These are phyloP conservation scores for Sporothrix luriei DNA, from an alignment of 2,329 filamentous ascomycete species.

Conservation along the genomic window DNA sequence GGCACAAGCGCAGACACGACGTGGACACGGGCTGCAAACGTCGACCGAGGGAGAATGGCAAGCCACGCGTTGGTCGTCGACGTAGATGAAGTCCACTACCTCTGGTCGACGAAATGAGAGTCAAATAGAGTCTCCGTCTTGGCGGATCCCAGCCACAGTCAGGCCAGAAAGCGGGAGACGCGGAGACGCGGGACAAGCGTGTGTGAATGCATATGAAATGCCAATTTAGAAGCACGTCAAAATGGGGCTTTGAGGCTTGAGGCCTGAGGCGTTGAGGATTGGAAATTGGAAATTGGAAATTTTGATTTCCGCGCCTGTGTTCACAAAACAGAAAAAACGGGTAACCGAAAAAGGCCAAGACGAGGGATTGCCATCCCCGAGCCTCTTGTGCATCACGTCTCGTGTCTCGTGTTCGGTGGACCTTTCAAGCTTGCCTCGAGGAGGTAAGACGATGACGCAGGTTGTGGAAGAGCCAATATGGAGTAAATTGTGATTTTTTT, in stretches of 20 bases:
- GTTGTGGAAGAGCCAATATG: conserved; percentile 12
- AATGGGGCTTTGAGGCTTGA: background rate
- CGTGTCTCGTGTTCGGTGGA: conserved; percentile 5
- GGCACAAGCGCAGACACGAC: background rate
- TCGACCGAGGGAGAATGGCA: no score
- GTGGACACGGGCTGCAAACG: no score
- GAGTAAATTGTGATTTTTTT: background rate
- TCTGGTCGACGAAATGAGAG: conserved; percentile 2
- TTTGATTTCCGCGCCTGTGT: background rate
- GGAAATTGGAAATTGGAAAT: no score
- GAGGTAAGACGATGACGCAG: background rate
- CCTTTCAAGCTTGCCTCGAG: background rate
- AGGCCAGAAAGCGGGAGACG: no score
- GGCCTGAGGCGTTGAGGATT: background rate
- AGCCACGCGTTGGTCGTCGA: background rate
- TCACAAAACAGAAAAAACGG: background rate
- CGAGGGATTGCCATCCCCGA: no score
- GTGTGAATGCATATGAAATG: background rate
- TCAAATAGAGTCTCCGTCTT: conserved; percentile 7
- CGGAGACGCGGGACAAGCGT: no score
- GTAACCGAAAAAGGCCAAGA: background rate
- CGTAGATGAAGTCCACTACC: background rate
- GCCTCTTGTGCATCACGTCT: background rate
- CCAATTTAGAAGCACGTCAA: background rate
- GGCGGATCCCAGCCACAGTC: conserved; percentile 12